These are phyloP conservation scores for Chrysoporthe austroafricana DNA, from an alignment of 2,329 filamentous ascomycete species.

Conservation along the genomic window DNA sequence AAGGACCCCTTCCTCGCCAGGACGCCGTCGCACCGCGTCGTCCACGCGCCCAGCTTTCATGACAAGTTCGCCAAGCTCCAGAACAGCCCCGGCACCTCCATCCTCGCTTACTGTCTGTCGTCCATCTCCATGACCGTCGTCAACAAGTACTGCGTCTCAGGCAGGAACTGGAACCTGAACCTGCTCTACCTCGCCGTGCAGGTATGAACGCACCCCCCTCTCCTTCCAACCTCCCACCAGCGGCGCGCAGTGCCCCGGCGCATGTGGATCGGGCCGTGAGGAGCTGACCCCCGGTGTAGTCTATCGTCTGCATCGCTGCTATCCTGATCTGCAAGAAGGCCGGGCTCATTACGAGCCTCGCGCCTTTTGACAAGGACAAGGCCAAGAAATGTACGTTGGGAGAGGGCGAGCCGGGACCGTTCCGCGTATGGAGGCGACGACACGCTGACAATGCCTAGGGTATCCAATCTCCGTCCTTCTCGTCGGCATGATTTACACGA, in stretches of 20 bases:
- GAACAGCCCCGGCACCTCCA: slow-evolving; percentile 79
- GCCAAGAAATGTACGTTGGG: slow-evolving; percentile 80
- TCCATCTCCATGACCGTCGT: slow-evolving; percentile 99
- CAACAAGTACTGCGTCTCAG: slow-evolving; percentile 97
- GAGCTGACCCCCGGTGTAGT: slow-evolving; percentile 54
- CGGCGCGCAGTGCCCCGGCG: not conserved
- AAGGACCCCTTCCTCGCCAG: slow-evolving; percentile 55
- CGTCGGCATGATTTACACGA: slow-evolving; percentile 99
- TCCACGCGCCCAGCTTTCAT: slow-evolving; percentile 40
- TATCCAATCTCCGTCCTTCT: slow-evolving; percentile 95
- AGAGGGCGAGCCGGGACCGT: not conserved
- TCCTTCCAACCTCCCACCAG: no score
- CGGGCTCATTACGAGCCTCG: slow-evolving; percentile 80
- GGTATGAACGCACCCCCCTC: slow-evolving; percentile 61
- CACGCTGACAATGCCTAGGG: slow-evolving; percentile 58
- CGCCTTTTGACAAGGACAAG: slow-evolving; percentile 84
- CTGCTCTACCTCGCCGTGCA: slow-evolving; percentile 93
- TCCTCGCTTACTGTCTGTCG: slow-evolving; percentile 88
- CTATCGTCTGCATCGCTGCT: slow-evolving; percentile 82
- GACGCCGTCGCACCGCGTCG: slow-evolving; percentile 44
- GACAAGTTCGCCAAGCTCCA: slow-evolving; percentile 56
- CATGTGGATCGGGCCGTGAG: not conserved
- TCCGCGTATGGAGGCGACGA: not conserved
- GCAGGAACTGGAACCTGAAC: slow-evolving; percentile 89
- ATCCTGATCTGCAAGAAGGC: slow-evolving; percentile 82